Percentiles rank a stretch among this genome's conserved stretches.
These are phyloP conservation scores for Sporormia fimetaria DNA, from an alignment of 495 filamentous ascomycete species.

Conservation along the genomic window DNA sequence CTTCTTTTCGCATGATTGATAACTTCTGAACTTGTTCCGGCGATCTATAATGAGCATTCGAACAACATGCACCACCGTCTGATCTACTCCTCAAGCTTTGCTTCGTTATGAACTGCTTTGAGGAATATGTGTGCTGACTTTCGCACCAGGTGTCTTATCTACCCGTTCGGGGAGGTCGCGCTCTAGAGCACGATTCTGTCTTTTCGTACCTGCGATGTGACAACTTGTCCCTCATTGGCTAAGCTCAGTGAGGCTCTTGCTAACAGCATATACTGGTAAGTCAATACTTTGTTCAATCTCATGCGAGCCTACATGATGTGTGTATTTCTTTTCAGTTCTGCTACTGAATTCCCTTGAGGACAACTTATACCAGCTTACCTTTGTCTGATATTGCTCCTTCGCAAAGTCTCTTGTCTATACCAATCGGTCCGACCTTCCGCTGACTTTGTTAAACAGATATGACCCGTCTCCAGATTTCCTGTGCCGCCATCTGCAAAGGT, in stretches of 20 bases:
- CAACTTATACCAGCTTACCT: slow-evolving; percentile 32
- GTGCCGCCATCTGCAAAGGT: slow-evolving; percentile 1
- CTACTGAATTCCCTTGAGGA: slow-evolving; percentile 36
- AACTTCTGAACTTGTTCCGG: slow-evolving; percentile 45
- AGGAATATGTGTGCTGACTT: slow-evolving; percentile 3
- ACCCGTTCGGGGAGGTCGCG: too few relatives aligned
- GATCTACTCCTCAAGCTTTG: slow-evolving; percentile 35
- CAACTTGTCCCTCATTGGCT: neutral
- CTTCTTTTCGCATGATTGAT: slow-evolving; percentile 22
- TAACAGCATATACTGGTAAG: neutral
- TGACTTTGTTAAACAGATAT: slow-evolving; percentile 3
- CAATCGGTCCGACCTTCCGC: neutral
- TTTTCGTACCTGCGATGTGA: too few relatives aligned
- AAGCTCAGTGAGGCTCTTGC: neutral
- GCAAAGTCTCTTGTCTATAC: slow-evolving; percentile 1
- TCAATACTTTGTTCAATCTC: neutral
- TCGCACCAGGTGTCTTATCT: neutral
- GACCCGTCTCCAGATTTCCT: neutral
- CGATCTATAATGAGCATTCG: slow-evolving; percentile 74
- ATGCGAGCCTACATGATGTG: too few relatives aligned
- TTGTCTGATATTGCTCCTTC: slow-evolving; percentile 24
- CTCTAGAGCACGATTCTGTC: too few relatives aligned
- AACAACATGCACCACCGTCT: slow-evolving; percentile 99
- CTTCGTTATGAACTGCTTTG: neutral
- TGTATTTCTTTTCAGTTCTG: slow-evolving; percentile 37